A percentile compares a stretch with the other conserved stretches of the same genome.
Conservation (phyloP, 129 eudicot species). For the Pseudognaphalium luteoalbum region DNA sequence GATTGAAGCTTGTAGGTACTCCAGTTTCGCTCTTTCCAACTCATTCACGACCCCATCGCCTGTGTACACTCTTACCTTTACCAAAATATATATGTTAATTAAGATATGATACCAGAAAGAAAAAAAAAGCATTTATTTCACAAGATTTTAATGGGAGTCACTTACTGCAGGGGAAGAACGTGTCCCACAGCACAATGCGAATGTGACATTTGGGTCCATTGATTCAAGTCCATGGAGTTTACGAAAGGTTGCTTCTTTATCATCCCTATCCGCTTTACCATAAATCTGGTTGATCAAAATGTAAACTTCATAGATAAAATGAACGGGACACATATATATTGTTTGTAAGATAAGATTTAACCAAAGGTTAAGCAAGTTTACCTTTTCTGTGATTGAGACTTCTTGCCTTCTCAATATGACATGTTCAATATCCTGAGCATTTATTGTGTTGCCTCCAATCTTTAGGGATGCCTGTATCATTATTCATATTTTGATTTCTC, state of each 20-base stretch:
- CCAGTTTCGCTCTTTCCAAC: constrained; percentile 77
- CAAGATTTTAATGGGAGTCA: background rate
- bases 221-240: constrained; percentile 66
- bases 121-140: background rate
- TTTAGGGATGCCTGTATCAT: constrained; percentile 72
- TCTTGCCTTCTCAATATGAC: constrained; percentile 70
- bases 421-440: constrained; percentile 81
- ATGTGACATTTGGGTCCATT: constrained; percentile 68
- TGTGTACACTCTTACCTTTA: constrained; percentile 69
- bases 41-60: constrained; percentile 73
- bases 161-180: constrained; percentile 92
- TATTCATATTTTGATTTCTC: background rate
- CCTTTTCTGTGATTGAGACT: constrained; percentile 60
- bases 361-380: constrained; percentile 14
- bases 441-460: constrained; percentile 78
- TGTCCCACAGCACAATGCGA: constrained; percentile 90
- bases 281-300: constrained; percentile 29
- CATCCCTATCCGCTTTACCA: constrained; percentile 50
- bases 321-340: background rate
- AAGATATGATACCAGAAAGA: background rate
- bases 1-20: constrained; percentile 84
- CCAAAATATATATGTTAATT: background rate
- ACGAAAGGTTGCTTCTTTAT: constrained; percentile 47
- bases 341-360: background rate
- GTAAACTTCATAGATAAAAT: constrained; percentile 7